A percentile compares a stretch with the other conserved stretches of the same genome.
Evolutionary conservation across 2,329 filamentous ascomycete species (phyloP).

Genomic region (Rutstroemia sp.): DNA sequence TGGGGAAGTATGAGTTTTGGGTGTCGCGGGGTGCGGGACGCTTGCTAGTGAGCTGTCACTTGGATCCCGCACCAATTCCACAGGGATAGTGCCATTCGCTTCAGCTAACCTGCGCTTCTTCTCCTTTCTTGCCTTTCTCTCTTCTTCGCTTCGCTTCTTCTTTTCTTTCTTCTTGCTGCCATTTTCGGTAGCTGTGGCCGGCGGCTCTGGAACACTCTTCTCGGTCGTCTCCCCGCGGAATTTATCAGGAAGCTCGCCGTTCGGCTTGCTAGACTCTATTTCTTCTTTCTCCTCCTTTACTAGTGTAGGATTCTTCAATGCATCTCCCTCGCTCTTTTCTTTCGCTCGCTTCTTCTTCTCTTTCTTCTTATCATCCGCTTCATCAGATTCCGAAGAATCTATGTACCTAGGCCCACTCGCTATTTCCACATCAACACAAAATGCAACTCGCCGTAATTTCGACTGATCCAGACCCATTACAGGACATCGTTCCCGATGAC

Average conservation of each 20-base stretch:
- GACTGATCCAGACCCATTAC: conserved; percentile 72
- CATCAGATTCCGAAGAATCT: conserved; percentile 53
- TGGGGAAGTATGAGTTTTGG: conserved; percentile 57
- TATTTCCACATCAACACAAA: conserved; percentile 96
- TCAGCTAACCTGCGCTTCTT: conserved; percentile 78
- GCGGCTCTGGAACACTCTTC: conserved; percentile 3
- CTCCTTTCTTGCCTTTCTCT: conserved; percentile 86
- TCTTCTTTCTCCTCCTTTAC: conserved; percentile 51
- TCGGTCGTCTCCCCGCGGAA: conserved; percentile 31
- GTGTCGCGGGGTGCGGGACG: conserved; percentile 26
- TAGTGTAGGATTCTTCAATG: conserved; percentile 58
- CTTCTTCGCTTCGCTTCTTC: conserved; percentile 90
- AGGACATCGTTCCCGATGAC: conserved; percentile 67
- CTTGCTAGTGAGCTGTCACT: conserved; percentile 44
- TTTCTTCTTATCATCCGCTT: conserved; percentile 40
- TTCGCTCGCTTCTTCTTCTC: conserved; percentile 58
- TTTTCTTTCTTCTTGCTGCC: conserved; percentile 80
- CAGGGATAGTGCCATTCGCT: conserved; percentile 77
- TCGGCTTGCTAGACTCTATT: conserved; percentile 24
- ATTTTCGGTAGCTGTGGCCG: conserved; percentile 21
- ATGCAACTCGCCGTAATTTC: conserved; percentile 82
- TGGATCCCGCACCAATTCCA: conserved; percentile 70
- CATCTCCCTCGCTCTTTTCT: conserved; percentile 68
- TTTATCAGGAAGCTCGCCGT: conserved; percentile 35
- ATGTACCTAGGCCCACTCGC: conserved; percentile 75